A percentile compares a stretch with the other conserved stretches of the same genome.
phyloP scores from a whole-genome alignment of 352 stramenopile species.

The Thalassiosira livingstoniorum region DNA sequence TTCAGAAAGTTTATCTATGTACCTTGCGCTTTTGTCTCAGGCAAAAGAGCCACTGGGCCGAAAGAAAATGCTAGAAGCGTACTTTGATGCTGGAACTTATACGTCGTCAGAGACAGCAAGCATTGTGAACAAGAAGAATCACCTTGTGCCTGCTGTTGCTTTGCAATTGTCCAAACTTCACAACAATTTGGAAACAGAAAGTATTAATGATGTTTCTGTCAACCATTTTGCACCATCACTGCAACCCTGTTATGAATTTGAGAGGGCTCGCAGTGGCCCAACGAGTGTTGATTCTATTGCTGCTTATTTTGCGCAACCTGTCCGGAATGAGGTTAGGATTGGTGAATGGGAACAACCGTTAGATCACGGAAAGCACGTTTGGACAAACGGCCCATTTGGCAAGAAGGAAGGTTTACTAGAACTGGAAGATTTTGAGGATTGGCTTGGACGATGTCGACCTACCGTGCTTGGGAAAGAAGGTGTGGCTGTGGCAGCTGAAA shows the following conservation, averaged over 20 bases:
- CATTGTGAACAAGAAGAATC: neutral
- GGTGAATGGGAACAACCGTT: constrained; percentile 39
- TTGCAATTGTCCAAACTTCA: neutral
- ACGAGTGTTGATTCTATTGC: constrained; percentile 14
- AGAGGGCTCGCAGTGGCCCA: constrained; percentile 10
- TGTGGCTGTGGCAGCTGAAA: constrained; percentile 70
- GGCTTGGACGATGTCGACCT: constrained; percentile 75
- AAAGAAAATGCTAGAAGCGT: constrained; percentile 1
- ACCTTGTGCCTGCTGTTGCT: neutral
- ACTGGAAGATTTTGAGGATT: constrained; percentile 80
- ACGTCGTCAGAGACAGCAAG: neutral
- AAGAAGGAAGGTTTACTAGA: constrained; percentile 79
- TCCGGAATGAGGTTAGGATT: neutral
- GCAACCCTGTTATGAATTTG: constrained; percentile 28
- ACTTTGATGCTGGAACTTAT: too few relatives aligned
- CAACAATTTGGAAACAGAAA: constrained; percentile 25
- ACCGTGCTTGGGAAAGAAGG: constrained; percentile 81
- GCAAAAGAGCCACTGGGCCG: neutral
- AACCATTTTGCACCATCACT: constrained; percentile 53
- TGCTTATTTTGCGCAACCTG: neutral
- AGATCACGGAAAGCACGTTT: constrained; percentile 53
- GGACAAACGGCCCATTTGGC: constrained; percentile 72
- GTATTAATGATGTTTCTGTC: neutral
- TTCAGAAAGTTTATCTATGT: constrained; percentile 67
- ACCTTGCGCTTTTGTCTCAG: constrained; percentile 62